These are phyloP conservation scores for Dunaliella primolecta DNA, from an alignment of 139 green algal species.

Conservation along the genomic window DNA sequence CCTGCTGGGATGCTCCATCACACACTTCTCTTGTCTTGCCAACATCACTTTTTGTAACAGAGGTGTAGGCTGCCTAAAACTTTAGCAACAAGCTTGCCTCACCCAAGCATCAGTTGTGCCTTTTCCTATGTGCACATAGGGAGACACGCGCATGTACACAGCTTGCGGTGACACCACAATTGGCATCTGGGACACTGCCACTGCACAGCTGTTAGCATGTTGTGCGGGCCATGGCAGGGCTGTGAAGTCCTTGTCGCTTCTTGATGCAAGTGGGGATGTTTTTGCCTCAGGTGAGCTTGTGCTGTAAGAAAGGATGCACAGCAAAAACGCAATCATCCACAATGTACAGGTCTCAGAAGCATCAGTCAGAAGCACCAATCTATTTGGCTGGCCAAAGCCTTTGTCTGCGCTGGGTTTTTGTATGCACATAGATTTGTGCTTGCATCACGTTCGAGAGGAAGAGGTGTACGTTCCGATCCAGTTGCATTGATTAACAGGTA, in stretches of 20 bases:
- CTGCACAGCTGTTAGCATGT: neutral
- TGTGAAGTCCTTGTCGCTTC: neutral
- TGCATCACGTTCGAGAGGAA: too few relatives aligned
- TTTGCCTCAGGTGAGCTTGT: constrained; percentile 1
- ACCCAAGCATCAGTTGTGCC: too few relatives aligned
- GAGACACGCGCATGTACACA: neutral
- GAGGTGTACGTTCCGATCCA: too few relatives aligned
- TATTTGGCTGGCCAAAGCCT: neutral
- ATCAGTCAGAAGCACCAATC: neutral
- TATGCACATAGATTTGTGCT: neutral
- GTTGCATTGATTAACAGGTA: too few relatives aligned
- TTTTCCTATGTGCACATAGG: too few relatives aligned
- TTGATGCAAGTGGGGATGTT: neutral
- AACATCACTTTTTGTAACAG: too few relatives aligned
- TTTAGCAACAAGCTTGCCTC: too few relatives aligned
- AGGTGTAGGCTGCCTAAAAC: too few relatives aligned
- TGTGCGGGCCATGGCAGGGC: neutral
- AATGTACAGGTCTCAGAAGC: neutral
- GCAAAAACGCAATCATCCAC: neutral
- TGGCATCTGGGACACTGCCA: neutral
- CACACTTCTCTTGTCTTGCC: too few relatives aligned
- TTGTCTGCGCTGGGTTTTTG: neutral
- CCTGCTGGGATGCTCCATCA: too few relatives aligned
- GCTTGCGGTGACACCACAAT: neutral
- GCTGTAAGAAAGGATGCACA: neutral